Conservation (phyloP, 345 rosid genomes). For the Hibiscus trionum region DNA sequence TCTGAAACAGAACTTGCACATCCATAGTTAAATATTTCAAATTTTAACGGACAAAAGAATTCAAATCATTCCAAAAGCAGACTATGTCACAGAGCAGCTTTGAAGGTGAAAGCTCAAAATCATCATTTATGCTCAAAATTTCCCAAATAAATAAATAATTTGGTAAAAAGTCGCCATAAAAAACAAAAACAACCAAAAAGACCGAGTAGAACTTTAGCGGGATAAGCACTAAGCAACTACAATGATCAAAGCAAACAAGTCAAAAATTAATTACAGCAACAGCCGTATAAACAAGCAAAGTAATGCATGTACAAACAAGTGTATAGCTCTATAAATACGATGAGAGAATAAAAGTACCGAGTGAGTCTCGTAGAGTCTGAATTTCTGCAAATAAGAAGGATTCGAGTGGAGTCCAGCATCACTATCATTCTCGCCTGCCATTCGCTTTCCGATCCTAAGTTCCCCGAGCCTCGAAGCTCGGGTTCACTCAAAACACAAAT, state of each 20-base stretch:
- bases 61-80: background rate
- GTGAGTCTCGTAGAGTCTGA: conserved; percentile 76
- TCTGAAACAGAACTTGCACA: background rate
- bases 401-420: conserved; percentile 19
- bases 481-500: conserved; percentile 20
- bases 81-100: background rate
- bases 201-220: background rate
- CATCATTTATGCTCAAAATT: background rate
- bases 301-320: background rate
- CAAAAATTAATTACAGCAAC: background rate
- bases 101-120: conserved; percentile 2
- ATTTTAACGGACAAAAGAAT: background rate
- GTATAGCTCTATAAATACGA: background rate
- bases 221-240: background rate
- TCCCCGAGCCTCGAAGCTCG: conserved; percentile 34
- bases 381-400: conserved; percentile 59
- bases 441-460: conserved; percentile 29
- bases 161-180: background rate
- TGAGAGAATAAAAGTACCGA: conserved; percentile 40
- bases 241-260: background rate
- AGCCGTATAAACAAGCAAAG: background rate
- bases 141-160: background rate
- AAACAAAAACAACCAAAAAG: background rate
- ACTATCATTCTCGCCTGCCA: conserved; percentile 31
- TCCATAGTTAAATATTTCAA: background rate